A percentile compares a stretch with the other conserved stretches of the same genome.
These are phyloP conservation scores for Lippia alba DNA, from an alignment of 305 asterid species.

Conservation along the genomic window DNA sequence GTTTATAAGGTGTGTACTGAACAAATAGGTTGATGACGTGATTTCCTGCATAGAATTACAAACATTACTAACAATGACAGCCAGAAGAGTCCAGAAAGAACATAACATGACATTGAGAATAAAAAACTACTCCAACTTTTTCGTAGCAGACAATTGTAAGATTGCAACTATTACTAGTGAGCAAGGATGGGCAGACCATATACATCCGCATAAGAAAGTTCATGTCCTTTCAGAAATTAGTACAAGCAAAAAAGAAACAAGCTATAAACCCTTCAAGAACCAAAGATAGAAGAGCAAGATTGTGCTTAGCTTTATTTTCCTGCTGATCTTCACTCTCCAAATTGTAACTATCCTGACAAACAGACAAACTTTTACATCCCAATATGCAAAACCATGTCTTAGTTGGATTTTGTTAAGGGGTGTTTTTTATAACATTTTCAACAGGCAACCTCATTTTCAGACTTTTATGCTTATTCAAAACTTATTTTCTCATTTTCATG, in stretches of 20 bases:
- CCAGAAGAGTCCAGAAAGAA: neutral
- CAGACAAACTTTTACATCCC: neutral
- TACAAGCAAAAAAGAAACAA: conserved; percentile 9
- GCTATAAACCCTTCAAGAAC: neutral
- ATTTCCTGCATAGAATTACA: conserved; percentile 61
- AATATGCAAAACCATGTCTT: neutral
- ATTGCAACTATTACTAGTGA: neutral
- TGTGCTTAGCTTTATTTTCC: neutral
- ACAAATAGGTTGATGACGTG: conserved; percentile 88
- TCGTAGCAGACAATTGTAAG: neutral
- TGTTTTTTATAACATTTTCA: neutral
- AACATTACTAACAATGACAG: conserved; percentile 12
- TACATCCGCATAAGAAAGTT: conserved; percentile 10
- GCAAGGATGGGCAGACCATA: conserved; percentile 3
- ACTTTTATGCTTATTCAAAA: too few species aligned
- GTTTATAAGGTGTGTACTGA: conserved; percentile 94
- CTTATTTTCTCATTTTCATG: neutral
- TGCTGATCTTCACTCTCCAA: too few species aligned
- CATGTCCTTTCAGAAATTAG: neutral
- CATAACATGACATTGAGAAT: conserved; percentile 2
- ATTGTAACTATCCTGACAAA: neutral
- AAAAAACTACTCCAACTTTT: neutral
- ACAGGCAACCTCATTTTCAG: neutral
- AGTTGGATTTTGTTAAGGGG: neutral
- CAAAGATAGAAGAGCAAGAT: neutral